Percentiles rank a stretch among this genome's conserved stretches.
These are phyloP conservation scores for Clarireedia hainanense DNA, from an alignment of 2,329 filamentous ascomycete genomes.

Conservation along the genomic window DNA sequence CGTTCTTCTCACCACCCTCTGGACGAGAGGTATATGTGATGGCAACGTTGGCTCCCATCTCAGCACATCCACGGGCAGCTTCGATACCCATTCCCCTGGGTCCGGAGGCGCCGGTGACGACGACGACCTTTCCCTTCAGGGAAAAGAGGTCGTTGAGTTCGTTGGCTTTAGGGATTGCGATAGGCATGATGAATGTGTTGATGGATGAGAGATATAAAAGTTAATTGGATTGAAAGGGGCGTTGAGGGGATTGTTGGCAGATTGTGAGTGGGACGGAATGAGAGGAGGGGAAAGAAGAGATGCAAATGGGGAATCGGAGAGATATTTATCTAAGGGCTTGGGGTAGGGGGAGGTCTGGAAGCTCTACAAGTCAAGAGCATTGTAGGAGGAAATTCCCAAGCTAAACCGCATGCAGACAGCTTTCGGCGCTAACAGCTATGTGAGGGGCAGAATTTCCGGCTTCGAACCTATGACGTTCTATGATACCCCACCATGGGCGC, in stretches of 20 bases:
- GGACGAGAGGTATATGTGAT: slow-evolving; percentile 59
- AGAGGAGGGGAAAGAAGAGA: neutral
- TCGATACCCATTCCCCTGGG: slow-evolving; percentile 62
- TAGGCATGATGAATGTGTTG: slow-evolving; percentile 40
- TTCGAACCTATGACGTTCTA: neutral
- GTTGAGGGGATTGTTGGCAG: neutral
- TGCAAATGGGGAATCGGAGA: neutral
- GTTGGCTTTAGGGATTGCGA: slow-evolving; percentile 47
- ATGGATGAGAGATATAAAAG: neutral
- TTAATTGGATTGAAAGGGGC: neutral
- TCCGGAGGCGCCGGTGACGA: slow-evolving; percentile 56
- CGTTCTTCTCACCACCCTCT: slow-evolving; percentile 57
- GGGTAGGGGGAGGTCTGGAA: no score
- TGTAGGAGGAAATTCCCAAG: neutral
- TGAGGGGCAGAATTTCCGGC: neutral
- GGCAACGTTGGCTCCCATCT: slow-evolving; percentile 56
- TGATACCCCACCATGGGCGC: neutral
- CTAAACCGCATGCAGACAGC: neutral
- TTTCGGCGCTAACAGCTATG: neutral
- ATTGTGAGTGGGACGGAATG: neutral
- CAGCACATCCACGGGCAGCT: slow-evolving; percentile 55
- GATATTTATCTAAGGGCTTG: neutral
- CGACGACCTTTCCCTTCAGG: slow-evolving; percentile 52
- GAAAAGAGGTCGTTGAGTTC: slow-evolving; percentile 54
- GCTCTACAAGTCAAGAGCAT: no score